Base-by-base conservation (phyloP, 2,329 filamentous ascomycete genomes). In the Fusarium musae region DNA sequence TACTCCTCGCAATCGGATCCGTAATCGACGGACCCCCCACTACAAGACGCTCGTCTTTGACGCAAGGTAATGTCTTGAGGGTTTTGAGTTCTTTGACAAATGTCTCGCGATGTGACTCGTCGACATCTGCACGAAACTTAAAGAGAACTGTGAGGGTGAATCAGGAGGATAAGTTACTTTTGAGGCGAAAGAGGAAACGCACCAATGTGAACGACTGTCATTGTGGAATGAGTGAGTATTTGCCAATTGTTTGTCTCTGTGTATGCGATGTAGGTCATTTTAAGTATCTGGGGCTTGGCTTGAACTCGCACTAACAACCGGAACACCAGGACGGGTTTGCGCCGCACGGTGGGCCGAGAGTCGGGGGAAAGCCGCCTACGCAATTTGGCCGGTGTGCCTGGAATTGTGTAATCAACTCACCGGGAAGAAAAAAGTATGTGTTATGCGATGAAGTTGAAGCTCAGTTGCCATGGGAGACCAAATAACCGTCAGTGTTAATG, bases 11-110 rank as follows among this genome's bases (percentile, higher is more conserved):
- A 13, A 86, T 83, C 0, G 87, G 87, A 28, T 85, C 81, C 0
- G 87, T 89, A 9, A 89, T 81, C 0, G 86, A 87, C 0, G 87
- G 87, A 0, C 87, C 86, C 0, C 87, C 87, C 9, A 89, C 87
- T 1, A 87, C 75, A 1, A 89, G 82, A 4, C 83, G 82, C n/a
- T 84, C 80, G 17, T 84, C 76, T 54, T 87, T 83, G 28, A 89
- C 87, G 44, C 84, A 87, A 0, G 85, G 68, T 6, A 89, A 79
- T 6, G 76, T 61, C 47, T 86, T 87, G n/a, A 89, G 81, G 2
- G 82, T 83, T 66, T 85, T 87, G 10, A 89, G 80, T 64, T 88
- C 84, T 0, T 69, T 72, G 32, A 85, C 80, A 47, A 89, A 89
- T 1, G 77, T 82, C 5, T 82, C 77, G 57, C 84, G 85, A 65